Percentiles rank a stretch among this genome's conserved stretches.
These are phyloP conservation scores for Durio zibethinus DNA, from an alignment of 345 rosid species.

Conservation along the genomic window DNA sequence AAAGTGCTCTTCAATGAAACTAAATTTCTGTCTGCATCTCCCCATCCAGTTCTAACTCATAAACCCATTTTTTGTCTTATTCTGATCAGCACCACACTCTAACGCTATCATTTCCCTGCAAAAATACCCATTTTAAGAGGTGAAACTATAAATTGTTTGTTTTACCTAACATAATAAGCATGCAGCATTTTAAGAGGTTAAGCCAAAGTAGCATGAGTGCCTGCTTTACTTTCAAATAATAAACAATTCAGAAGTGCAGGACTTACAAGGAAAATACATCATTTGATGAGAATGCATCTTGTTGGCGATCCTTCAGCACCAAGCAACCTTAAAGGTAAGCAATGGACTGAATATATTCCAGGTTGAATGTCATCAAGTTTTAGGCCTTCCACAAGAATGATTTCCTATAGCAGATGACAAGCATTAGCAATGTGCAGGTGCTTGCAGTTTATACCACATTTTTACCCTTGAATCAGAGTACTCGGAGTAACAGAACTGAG, in stretches of 20 bases:
- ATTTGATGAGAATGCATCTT: constrained; percentile 47
- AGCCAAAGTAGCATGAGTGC: neutral
- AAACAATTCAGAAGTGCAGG: neutral
- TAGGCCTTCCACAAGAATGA: constrained; percentile 35
- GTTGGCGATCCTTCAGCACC: constrained; percentile 43
- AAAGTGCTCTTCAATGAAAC: neutral
- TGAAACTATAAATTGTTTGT: neutral
- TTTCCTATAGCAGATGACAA: constrained; percentile 24
- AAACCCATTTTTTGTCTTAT: neutral
- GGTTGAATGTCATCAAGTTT: constrained; percentile 34
- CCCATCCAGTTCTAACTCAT: neutral
- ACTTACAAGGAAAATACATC: constrained; percentile 6
- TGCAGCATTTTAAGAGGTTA: neutral
- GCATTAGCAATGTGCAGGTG: neutral
- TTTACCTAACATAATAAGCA: neutral
- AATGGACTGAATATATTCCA: constrained; percentile 36
- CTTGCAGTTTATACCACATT: neutral
- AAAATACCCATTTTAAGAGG: neutral
- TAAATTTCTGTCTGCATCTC: neutral
- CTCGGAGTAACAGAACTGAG: neutral
- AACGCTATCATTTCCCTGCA: neutral
- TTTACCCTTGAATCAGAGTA: neutral
- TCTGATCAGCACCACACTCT: neutral
- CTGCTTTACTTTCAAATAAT: neutral
- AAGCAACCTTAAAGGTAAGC: constrained; percentile 37